A percentile compares a stretch with the other conserved stretches of the same genome.
Conservation (phyloP, 306 rosid species). For the Ceratonia siliqua region DNA sequence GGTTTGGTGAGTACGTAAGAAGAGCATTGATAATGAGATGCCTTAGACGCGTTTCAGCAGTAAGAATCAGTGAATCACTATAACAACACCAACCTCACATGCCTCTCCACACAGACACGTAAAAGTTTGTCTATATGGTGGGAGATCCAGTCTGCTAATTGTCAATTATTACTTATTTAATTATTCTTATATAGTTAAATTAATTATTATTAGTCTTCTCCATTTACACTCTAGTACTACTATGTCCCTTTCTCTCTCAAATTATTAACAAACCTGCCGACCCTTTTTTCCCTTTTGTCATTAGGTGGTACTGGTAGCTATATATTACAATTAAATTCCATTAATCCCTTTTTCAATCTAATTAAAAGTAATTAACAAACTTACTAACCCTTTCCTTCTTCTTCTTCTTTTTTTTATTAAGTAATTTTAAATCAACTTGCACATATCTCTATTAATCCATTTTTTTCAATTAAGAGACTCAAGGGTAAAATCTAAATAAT, state of each 20-base stretch:
- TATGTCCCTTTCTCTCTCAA: neutral
- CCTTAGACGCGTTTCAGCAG: constrained; percentile 36
- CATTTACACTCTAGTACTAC: neutral
- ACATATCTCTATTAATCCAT: no score
- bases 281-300: neutral
- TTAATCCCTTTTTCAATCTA: no score
- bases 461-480: no score
- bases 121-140: constrained; percentile 9
- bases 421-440: no score
- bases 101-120: constrained; percentile 23
- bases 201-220: constrained; percentile 28
- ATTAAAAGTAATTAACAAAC: no score
- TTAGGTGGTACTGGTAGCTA: neutral
- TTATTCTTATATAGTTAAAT: neutral
- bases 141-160: neutral
- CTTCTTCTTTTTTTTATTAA: no score
- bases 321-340: no score
- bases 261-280: constrained; percentile 41
- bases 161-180: neutral
- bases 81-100: constrained; percentile 18
- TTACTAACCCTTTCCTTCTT: no score
- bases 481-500: no score
- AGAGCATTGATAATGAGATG: constrained; percentile 39
- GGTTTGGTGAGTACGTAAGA: constrained; percentile 48
- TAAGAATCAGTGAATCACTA: constrained; percentile 24